Evolutionary conservation across 768 basidiomycete genomes (phyloP).

Genomic region (Russula lepida): DNA sequence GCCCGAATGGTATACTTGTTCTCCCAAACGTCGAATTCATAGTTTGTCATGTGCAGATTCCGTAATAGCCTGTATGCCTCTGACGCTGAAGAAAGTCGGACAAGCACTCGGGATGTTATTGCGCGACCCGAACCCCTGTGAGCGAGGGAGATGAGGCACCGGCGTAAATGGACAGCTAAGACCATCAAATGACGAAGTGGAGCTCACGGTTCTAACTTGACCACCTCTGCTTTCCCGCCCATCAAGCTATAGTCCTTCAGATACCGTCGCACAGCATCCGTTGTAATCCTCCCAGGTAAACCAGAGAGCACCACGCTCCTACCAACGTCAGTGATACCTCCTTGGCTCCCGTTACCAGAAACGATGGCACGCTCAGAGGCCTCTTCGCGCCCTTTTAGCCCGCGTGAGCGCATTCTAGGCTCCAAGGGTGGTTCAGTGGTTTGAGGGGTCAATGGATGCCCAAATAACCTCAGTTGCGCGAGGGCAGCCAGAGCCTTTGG

Average conservation of each 20-base stretch:
- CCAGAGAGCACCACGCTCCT: constrained; percentile 54
- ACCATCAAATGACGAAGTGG: background rate
- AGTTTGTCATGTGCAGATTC: constrained; percentile 49
- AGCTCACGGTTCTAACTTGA: constrained; percentile 45
- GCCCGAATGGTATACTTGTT: constrained; percentile 40
- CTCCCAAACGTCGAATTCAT: constrained; percentile 30
- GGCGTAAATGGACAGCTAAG: background rate
- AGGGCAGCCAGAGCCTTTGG: constrained; percentile 36
- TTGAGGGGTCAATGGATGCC: constrained; percentile 34
- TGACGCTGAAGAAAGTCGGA: constrained; percentile 47
- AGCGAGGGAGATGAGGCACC: background rate
- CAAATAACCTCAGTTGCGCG: constrained; percentile 37
- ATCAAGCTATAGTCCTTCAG: constrained; percentile 41
- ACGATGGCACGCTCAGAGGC: constrained; percentile 32
- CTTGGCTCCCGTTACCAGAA: constrained; percentile 42
- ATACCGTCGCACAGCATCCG: constrained; percentile 31
- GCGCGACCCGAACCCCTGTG: constrained; percentile 25
- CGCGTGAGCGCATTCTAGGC: constrained; percentile 28
- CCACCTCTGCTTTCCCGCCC: constrained; percentile 37
- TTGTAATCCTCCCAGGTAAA: constrained; percentile 41
- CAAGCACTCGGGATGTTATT: constrained; percentile 43
- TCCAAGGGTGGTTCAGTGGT: constrained; percentile 24
- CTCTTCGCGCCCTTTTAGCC: constrained; percentile 33
- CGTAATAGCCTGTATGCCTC: constrained; percentile 68
- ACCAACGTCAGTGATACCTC: constrained; percentile 40